A percentile compares a stretch with the other conserved stretches of the same genome.
These are phyloP conservation scores for Mucor racemosus DNA, from an alignment of 371 early-diverging fungal species.

Conservation along the genomic window DNA sequence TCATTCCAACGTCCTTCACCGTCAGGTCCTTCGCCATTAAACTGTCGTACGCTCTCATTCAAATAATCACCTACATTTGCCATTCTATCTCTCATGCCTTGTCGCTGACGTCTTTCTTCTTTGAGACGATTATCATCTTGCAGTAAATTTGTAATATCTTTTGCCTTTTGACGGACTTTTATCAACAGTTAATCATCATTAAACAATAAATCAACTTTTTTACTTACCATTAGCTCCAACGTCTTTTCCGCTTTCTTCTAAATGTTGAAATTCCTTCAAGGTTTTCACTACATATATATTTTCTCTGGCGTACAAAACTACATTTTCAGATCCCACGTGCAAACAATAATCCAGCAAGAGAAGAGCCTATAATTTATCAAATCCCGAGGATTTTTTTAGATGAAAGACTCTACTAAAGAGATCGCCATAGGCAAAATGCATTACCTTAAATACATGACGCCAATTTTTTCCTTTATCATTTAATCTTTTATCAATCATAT, in stretches of 20 bases:
- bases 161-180: slow-evolving; percentile 80
- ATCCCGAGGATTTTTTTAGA: background rate
- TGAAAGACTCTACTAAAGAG: background rate
- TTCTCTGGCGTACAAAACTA: slow-evolving; percentile 83
- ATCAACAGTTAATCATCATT: background rate
- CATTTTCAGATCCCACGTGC: slow-evolving; percentile 82
- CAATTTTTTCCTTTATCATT: slow-evolving; percentile 97
- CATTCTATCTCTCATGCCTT: slow-evolving; percentile 50
- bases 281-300: slow-evolving; percentile 93
- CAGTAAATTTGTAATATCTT: slow-evolving; percentile 83
- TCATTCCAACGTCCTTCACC: slow-evolving; percentile 20
- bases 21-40: slow-evolving; percentile 12
- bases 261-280: slow-evolving; percentile 89
- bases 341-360: slow-evolving; percentile 73
- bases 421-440: background rate
- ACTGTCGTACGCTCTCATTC: slow-evolving; percentile 60
- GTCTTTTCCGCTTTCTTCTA: slow-evolving; percentile 91
- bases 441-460: slow-evolving; percentile 96
- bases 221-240: slow-evolving; percentile 81
- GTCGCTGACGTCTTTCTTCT: slow-evolving; percentile 59
- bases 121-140: slow-evolving; percentile 77
- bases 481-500: slow-evolving; percentile 92
- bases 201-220: background rate
- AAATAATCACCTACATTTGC: slow-evolving; percentile 63
- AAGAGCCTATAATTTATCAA: slow-evolving; percentile 37